Conservation (phyloP, 176 grass and related monocot genomes). For the Phoenix roebelenii region DNA sequence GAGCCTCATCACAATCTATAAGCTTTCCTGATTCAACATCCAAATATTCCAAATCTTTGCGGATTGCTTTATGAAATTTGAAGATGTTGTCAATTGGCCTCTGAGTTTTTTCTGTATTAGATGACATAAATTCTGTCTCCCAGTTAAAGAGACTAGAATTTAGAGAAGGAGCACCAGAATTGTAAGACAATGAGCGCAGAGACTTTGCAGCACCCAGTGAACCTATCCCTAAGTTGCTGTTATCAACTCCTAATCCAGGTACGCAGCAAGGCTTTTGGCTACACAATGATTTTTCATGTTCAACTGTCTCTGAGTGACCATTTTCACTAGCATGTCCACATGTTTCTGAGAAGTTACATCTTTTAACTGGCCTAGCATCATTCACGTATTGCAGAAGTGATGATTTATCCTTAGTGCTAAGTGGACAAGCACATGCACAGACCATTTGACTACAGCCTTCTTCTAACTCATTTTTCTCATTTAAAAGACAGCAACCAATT, state of each 20-base stretch:
- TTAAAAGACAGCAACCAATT: conserved; percentile 1
- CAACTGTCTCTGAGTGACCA: conserved; percentile 24
- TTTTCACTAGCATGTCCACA: conserved; percentile 23
- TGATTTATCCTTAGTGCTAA: conserved; percentile 25
- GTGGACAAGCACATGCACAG: conserved; percentile 23
- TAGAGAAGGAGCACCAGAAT: conserved; percentile 55
- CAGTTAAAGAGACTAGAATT: conserved; percentile 64
- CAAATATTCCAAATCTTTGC: conserved; percentile 78
- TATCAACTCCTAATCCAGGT: conserved; percentile 60
- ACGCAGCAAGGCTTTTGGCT: conserved; percentile 41
- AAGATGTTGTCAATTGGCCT: conserved; percentile 88
- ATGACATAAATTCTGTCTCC: conserved; percentile 37
- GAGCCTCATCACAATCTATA: conserved; percentile 51
- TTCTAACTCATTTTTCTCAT: conserved; percentile 20
- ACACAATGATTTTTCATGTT: conserved; percentile 14
- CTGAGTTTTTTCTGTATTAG: conserved; percentile 26
- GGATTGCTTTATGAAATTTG: conserved; percentile 91
- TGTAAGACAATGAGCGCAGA: conserved; percentile 31
- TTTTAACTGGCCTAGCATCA: conserved; percentile 41
- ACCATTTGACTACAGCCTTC: conserved; percentile 17
- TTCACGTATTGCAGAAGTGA: conserved; percentile 28
- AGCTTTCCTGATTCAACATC: conserved; percentile 69
- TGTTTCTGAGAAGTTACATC: conserved; percentile 33
- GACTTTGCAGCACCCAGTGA: conserved; percentile 29
- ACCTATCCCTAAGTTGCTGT: conserved; percentile 24